phyloP scores from a whole-genome alignment of 106 monocot genomes.

The Vanilla planifolia region DNA sequence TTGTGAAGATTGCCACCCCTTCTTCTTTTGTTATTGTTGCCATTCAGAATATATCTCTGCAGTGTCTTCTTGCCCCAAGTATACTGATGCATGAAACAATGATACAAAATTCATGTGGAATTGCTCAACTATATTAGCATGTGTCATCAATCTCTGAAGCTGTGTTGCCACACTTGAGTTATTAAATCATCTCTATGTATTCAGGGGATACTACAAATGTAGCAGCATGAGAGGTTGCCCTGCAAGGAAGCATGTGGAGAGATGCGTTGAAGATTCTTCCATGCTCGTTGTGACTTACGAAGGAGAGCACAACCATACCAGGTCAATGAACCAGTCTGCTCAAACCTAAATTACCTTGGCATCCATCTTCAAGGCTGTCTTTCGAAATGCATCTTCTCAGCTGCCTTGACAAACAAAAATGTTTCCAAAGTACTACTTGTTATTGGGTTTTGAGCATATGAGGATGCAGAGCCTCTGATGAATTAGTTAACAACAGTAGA shows the following conservation, averaged over 20 bases:
- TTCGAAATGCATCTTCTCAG: neutral
- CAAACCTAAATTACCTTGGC: conserved; percentile 1
- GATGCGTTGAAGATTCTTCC: conserved; percentile 53
- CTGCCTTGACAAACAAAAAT: neutral
- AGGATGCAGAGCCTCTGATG: too few relatives aligned
- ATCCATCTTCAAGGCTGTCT: neutral
- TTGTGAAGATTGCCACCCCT: too few relatives aligned
- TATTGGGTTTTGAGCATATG: too few relatives aligned
- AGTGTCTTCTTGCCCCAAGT: too few relatives aligned
- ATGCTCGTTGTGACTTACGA: conserved; percentile 82
- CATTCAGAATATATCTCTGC: too few relatives aligned
- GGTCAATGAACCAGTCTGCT: conserved; percentile 26
- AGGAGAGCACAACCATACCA: conserved; percentile 65
- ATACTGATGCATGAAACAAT: too few relatives aligned
- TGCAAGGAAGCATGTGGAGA: conserved; percentile 78
- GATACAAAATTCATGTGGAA: too few relatives aligned
- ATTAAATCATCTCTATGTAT: conserved; percentile 2
- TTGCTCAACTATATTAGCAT: too few relatives aligned
- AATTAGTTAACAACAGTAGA: too few relatives aligned
- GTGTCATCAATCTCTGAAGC: too few relatives aligned
- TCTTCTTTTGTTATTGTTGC: too few relatives aligned
- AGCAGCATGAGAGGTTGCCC: conserved; percentile 77
- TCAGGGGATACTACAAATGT: conserved; percentile 87
- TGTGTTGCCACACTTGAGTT: too few relatives aligned
- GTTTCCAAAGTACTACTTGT: neutral